Conservation (phyloP, 495 filamentous ascomycete species). For the Pyrenula aspistea region DNA sequence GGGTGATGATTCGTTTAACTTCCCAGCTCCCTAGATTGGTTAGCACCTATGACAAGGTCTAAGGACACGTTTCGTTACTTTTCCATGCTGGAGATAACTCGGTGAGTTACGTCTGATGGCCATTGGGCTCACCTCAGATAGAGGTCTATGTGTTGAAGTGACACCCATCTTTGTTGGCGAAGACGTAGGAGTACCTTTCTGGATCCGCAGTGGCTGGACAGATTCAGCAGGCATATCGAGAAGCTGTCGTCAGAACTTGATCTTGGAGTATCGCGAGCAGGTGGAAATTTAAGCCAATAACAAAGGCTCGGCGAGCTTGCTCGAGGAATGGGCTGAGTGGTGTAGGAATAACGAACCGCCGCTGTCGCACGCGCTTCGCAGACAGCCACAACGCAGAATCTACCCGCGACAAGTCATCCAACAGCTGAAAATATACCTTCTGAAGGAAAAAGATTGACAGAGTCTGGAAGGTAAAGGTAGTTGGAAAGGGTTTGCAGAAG, state of each 20-base stretch:
- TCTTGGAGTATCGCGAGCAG: neutral
- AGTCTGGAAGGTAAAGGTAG: neutral
- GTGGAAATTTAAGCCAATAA: neutral
- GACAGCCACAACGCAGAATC: neutral
- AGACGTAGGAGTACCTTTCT: constrained; percentile 12
- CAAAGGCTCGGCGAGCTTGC: neutral
- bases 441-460: neutral
- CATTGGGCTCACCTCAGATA: constrained; percentile 44
- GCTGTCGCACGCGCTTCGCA: neutral
- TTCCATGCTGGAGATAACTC: constrained; percentile 56
- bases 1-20: constrained; percentile 57
- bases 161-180: constrained; percentile 24
- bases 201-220: constrained; percentile 19
- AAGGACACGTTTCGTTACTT: constrained; percentile 40
- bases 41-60: constrained; percentile 3
- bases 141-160: constrained; percentile 29
- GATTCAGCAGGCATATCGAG: neutral
- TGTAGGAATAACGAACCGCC: neutral
- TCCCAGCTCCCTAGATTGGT: constrained; percentile 16
- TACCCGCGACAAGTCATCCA: too few species aligned
- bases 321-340: neutral
- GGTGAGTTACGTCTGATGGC: constrained; percentile 58
- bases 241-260: neutral
- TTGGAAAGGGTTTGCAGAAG: too few species aligned
- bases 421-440: neutral